Evolutionary conservation across 805 yeast species (phyloP).

Genomic region (Metschnikowia picachoensis): DNA sequence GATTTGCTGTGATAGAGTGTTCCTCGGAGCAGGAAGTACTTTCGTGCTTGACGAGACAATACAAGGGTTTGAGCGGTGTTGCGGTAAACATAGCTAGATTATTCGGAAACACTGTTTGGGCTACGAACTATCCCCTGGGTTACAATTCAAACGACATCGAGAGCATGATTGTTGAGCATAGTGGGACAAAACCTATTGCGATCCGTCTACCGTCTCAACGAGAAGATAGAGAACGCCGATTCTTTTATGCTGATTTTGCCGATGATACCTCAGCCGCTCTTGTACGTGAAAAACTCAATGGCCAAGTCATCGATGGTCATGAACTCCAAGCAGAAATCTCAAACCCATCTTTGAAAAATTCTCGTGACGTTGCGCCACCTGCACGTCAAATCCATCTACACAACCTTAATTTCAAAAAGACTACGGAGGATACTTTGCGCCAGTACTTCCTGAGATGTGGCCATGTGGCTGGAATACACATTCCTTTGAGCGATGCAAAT

Average conservation of each 20-base stretch:
- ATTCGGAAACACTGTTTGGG: conserved; percentile 57
- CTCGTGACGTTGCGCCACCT: conserved; percentile 20
- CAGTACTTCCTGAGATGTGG: conserved; percentile 50
- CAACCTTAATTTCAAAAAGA: conserved; percentile 46
- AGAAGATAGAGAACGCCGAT: conserved; percentile 54
- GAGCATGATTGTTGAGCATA: conserved; percentile 32
- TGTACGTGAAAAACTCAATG: conserved; percentile 26
- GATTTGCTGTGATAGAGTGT: conserved; percentile 60
- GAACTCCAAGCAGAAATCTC: conserved; percentile 58
- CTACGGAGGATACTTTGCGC: conserved; percentile 36
- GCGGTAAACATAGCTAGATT: conserved; percentile 46
- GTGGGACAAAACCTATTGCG: conserved; percentile 37
- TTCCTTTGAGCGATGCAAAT: conserved; percentile 42
- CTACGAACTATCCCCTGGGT: conserved; percentile 67
- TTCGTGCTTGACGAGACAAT: conserved; percentile 58
- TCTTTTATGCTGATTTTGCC: conserved; percentile 66
- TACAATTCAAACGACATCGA: conserved; percentile 38
- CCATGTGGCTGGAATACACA: conserved; percentile 43
- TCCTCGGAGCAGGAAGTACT: conserved; percentile 43
- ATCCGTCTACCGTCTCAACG: conserved; percentile 64
- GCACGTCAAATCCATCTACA: conserved; percentile 47
- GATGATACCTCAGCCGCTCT: conserved; percentile 46
- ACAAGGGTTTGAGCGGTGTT: conserved; percentile 41
- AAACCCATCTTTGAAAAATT: conserved; percentile 44
- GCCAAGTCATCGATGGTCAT: conserved; percentile 22